Conservation (phyloP, 345 rosid genomes). For the Moricandia arvensis region DNA sequence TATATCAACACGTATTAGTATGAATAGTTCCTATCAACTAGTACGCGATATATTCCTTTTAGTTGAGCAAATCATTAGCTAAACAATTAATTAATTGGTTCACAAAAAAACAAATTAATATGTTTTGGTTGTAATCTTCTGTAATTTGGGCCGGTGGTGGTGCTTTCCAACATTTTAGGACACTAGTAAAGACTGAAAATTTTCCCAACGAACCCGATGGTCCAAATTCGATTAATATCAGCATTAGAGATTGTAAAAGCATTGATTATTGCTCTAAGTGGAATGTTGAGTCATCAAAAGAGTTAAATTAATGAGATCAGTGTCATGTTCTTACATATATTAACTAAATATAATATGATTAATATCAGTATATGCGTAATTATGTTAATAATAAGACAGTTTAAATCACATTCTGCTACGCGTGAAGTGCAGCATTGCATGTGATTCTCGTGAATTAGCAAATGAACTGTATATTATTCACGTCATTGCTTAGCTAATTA, state of each 20-base stretch:
- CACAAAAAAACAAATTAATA: neutral
- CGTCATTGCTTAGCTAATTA: conserved; percentile 14
- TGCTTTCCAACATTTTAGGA: conserved; percentile 33
- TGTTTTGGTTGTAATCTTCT: conserved; percentile 3
- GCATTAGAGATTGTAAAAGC: conserved; percentile 8
- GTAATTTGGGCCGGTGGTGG: conserved; percentile 28
- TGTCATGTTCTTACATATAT: neutral
- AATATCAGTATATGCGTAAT: neutral
- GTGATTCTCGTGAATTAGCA: conserved; percentile 27
- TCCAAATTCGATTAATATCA: conserved; percentile 30
- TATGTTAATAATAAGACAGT: neutral
- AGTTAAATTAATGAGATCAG: conserved; percentile 13
- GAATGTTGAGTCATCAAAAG: conserved; percentile 25
- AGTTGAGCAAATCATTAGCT: conserved; percentile 10
- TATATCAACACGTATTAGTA: neutral
- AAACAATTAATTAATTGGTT: neutral
- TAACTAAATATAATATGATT: conserved; percentile 2
- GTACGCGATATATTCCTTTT: conserved; percentile 1
- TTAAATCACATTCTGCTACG: neutral
- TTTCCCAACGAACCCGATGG: conserved; percentile 25
- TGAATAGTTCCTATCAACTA: conserved; percentile 1
- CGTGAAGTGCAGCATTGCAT: conserved; percentile 18
- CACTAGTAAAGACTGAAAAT: conserved; percentile 4
- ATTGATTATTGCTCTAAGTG: conserved; percentile 22
- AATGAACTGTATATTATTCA: neutral